A percentile compares a stretch with the other conserved stretches of the same genome.
phyloP scores from a whole-genome alignment of 371 early-diverging fungal species.

The Apophysomyces variabilis region DNA sequence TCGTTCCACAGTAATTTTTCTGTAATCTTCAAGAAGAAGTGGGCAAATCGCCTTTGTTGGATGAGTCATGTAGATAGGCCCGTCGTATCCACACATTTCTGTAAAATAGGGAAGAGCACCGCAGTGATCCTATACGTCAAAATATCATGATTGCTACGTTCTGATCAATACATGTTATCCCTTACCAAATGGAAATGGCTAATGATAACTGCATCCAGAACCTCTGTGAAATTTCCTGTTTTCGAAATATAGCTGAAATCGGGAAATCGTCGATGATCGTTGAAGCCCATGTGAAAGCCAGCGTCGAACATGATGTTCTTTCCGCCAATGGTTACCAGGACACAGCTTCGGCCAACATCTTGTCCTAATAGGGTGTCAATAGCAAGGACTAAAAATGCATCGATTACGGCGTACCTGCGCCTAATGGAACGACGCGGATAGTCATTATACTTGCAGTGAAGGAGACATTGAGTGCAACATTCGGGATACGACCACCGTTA shows the following conservation, averaged over 20 bases:
- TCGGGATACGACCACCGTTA: too few relatives aligned
- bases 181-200: slow-evolving; percentile 89
- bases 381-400: slow-evolving; percentile 27
- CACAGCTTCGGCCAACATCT: slow-evolving; percentile 95
- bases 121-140: slow-evolving; percentile 78
- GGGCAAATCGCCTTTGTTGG: slow-evolving; percentile 97
- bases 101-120: slow-evolving; percentile 97
- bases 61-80: slow-evolving; percentile 96
- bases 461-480: neutral
- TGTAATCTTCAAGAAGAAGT: slow-evolving; percentile 90
- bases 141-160: neutral
- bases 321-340: slow-evolving; percentile 86
- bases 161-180: neutral
- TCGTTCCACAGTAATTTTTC: slow-evolving; percentile 86
- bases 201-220: slow-evolving; percentile 92
- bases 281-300: slow-evolving; percentile 98
- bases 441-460: slow-evolving; percentile 30
- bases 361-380: slow-evolving; percentile 51
- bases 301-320: slow-evolving; percentile 94
- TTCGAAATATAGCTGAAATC: slow-evolving; percentile 96
- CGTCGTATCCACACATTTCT: slow-evolving; percentile 93
- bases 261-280: slow-evolving; percentile 95
- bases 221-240: slow-evolving; percentile 81
- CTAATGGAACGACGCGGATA: slow-evolving; percentile 61
- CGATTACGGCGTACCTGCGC: slow-evolving; percentile 38